Evolutionary conservation across 2,329 filamentous ascomycete genomes (phyloP).

Genomic region (Cladosporium sp.): DNA sequence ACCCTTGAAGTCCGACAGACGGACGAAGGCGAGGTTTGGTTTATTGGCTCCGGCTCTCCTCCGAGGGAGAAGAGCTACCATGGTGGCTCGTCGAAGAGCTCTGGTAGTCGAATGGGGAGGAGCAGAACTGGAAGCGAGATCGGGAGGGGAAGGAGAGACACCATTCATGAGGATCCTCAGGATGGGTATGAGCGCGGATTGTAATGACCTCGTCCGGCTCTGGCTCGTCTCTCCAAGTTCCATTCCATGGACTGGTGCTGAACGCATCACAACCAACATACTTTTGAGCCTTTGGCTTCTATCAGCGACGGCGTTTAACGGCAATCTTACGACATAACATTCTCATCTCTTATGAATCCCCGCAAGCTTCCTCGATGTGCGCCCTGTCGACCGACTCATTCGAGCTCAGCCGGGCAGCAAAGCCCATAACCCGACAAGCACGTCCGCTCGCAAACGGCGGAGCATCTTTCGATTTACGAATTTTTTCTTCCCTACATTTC

Average conservation of each 20-base stretch:
- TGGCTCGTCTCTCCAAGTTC: no score
- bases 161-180: constrained; percentile 20
- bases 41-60: constrained; percentile 21
- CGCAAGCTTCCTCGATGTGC: no score
- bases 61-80: constrained; percentile 22
- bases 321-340: neutral
- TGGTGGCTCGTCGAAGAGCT: constrained; percentile 19
- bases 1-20: constrained; percentile 21
- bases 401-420: no score
- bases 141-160: constrained; percentile 10
- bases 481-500: no score
- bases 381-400: no score
- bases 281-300: neutral
- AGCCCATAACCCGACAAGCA: no score
- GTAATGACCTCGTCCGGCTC: neutral
- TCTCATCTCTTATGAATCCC: neutral
- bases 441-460: no score
- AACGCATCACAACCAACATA: neutral
- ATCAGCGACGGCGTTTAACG: neutral
- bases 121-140: constrained; percentile 15
- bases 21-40: constrained; percentile 22
- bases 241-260: no score
- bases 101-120: constrained; percentile 21
- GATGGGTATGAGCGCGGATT: constrained; percentile 16
- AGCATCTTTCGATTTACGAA: no score